A percentile compares a stretch with the other conserved stretches of the same genome.
Evolutionary conservation across 768 basidiomycete species (phyloP).

Genomic region (Panus rudis): DNA sequence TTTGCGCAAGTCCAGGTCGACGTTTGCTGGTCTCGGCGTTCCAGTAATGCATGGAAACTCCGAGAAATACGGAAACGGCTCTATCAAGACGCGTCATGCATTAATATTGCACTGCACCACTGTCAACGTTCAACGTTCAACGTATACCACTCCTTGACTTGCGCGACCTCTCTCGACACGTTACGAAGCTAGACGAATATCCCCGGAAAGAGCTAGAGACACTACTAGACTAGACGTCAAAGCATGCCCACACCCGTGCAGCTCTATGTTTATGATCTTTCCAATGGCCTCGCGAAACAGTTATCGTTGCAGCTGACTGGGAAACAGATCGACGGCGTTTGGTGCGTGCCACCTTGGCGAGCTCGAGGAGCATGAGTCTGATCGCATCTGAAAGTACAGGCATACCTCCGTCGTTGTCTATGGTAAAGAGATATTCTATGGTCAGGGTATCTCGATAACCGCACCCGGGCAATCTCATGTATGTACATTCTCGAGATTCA

Average conservation of each 20-base stretch:
- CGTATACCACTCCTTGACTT: too few relatives aligned
- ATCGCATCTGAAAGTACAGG: conserved; percentile 37
- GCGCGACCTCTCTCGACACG: too few relatives aligned
- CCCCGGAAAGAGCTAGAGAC: too few relatives aligned
- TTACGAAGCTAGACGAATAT: too few relatives aligned
- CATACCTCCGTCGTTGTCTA: conserved; percentile 91
- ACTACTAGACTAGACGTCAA: too few relatives aligned
- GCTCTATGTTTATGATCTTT: conserved; percentile 89
- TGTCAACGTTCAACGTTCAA: too few relatives aligned
- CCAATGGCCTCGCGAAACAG: conserved; percentile 74
- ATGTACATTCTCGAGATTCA: conserved; percentile 25
- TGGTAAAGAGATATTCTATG: conserved; percentile 84
- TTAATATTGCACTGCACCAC: too few relatives aligned
- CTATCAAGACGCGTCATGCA: too few relatives aligned
- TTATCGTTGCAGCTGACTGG: conserved; percentile 80
- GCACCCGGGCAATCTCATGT: conserved; percentile 80
- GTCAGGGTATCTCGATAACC: conserved; percentile 72
- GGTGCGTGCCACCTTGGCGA: conserved; percentile 40
- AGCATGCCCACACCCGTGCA: conserved; percentile 40
- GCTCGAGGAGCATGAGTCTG: background rate
- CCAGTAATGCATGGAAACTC: too few relatives aligned
- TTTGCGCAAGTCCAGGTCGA: too few relatives aligned
- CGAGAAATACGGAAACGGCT: too few relatives aligned
- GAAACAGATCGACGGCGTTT: conserved; percentile 88
- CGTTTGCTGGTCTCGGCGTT: too few relatives aligned